phyloP scores from a whole-genome alignment of 352 stramenopile species.

The Globisporangium megalacanthum region DNA sequence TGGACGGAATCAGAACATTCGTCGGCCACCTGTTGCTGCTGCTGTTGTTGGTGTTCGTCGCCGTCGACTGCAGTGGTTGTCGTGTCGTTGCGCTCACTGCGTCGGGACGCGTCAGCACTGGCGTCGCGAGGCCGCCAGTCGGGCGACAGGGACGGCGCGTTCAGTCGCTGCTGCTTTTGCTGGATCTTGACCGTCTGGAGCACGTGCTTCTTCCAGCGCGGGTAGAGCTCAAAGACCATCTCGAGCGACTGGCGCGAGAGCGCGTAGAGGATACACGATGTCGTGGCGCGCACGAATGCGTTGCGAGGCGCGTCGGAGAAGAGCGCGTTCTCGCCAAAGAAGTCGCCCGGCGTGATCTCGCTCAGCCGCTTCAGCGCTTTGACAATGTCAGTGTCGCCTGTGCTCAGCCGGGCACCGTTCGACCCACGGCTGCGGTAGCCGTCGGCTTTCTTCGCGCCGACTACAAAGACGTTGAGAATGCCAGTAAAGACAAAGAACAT shows the following conservation, averaged over 20 bases:
- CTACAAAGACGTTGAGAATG: slow-evolving; percentile 29
- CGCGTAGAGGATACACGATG: slow-evolving; percentile 42
- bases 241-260: slow-evolving; percentile 39
- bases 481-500: slow-evolving; percentile 63
- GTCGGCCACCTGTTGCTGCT: neutral
- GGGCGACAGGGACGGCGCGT: slow-evolving; percentile 1
- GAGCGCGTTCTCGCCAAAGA: slow-evolving; percentile 38
- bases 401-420: neutral
- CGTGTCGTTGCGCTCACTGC: slow-evolving; percentile 1
- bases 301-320: slow-evolving; percentile 35
- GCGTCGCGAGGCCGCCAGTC: slow-evolving; percentile 1
- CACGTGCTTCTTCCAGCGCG: slow-evolving; percentile 44
- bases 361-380: slow-evolving; percentile 25
- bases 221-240: slow-evolving; percentile 42
- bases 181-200: slow-evolving; percentile 39
- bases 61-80: neutral
- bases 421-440: neutral
- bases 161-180: slow-evolving; percentile 32
- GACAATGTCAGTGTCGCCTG: neutral
- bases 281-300: slow-evolving; percentile 29
- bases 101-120: neutral
- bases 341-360: slow-evolving; percentile 26
- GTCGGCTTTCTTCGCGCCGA: neutral
- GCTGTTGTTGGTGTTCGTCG: neutral
- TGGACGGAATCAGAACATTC: neutral